Conservation (phyloP, 1,284 basidiomycete species). For the Papiliotrema nemorosa region DNA sequence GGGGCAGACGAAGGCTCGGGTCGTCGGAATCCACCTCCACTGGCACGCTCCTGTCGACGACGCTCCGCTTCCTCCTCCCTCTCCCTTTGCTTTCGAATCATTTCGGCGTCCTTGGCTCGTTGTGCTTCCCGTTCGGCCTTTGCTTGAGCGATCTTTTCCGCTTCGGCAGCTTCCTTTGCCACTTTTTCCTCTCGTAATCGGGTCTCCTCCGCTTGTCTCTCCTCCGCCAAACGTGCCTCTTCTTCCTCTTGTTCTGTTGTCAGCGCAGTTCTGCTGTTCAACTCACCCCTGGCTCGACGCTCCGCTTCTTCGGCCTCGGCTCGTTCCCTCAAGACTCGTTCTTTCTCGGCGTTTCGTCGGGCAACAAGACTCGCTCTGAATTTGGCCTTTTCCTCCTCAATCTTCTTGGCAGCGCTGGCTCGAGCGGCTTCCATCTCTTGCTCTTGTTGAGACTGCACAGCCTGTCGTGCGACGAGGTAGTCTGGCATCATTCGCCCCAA, state of each 20-base stretch:
- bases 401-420: constrained; percentile 63
- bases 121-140: constrained; percentile 60
- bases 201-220: constrained; percentile 36
- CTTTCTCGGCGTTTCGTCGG: constrained; percentile 53
- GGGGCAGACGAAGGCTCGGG: constrained; percentile 29
- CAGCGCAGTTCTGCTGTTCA: constrained; percentile 6
- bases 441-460: constrained; percentile 62
- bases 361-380: constrained; percentile 57
- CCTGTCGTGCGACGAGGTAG: constrained; percentile 61
- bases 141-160: constrained; percentile 23
- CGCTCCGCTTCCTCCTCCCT: constrained; percentile 77
- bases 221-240: constrained; percentile 22
- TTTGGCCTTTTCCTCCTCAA: constrained; percentile 82
- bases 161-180: constrained; percentile 53
- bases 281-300: constrained; percentile 33
- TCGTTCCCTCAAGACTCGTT: constrained; percentile 57
- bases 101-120: constrained; percentile 60
- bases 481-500: constrained; percentile 73
- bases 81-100: constrained; percentile 61
- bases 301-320: constrained; percentile 61
- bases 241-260: constrained; percentile 33
- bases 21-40: constrained; percentile 24
- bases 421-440: constrained; percentile 67
- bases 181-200: constrained; percentile 46
- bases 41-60: constrained; percentile 47